A percentile compares a stretch with the other conserved stretches of the same genome.
Conservation (phyloP, 805 yeast genomes). For the Jamesozyma rosinii region DNA sequence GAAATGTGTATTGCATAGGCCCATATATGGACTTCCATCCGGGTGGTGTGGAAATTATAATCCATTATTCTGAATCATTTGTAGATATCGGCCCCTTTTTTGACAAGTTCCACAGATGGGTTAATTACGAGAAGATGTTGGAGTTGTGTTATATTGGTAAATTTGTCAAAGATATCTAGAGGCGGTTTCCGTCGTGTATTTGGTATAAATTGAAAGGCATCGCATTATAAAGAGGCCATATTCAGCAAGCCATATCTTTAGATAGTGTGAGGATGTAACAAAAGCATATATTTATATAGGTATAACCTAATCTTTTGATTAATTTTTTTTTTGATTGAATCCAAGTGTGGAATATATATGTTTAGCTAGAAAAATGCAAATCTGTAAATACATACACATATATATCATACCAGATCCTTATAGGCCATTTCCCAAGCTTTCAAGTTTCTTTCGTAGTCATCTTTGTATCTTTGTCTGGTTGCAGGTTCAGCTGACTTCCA, state of each 20-base stretch:
- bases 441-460: slow-evolving; percentile 17
- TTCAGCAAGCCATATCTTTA: too few relatives aligned
- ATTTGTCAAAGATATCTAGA: slow-evolving; percentile 11
- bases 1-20: slow-evolving; percentile 80
- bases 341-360: too few relatives aligned
- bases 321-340: too few relatives aligned
- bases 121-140: slow-evolving; percentile 72
- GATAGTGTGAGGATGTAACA: too few relatives aligned
- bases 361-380: neutral
- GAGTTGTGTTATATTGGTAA: slow-evolving; percentile 72
- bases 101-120: slow-evolving; percentile 70
- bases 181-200: too few relatives aligned
- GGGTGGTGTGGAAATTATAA: slow-evolving; percentile 74
- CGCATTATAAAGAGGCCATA: too few relatives aligned
- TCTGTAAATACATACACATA: neutral
- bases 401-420: neutral
- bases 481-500: slow-evolving; percentile 19
- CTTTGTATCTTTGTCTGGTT: slow-evolving; percentile 19
- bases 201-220: too few relatives aligned
- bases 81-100: slow-evolving; percentile 82
- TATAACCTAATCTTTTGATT: too few relatives aligned
- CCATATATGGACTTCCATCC: slow-evolving; percentile 83
- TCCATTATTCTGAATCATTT: slow-evolving; percentile 48
- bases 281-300: too few relatives aligned
- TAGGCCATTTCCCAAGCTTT: slow-evolving; percentile 5